Percentiles rank a stretch among this genome's conserved stretches.
These are phyloP conservation scores for Globisporangium nodosum DNA, from an alignment of 352 stramenopile species.

Conservation along the genomic window DNA sequence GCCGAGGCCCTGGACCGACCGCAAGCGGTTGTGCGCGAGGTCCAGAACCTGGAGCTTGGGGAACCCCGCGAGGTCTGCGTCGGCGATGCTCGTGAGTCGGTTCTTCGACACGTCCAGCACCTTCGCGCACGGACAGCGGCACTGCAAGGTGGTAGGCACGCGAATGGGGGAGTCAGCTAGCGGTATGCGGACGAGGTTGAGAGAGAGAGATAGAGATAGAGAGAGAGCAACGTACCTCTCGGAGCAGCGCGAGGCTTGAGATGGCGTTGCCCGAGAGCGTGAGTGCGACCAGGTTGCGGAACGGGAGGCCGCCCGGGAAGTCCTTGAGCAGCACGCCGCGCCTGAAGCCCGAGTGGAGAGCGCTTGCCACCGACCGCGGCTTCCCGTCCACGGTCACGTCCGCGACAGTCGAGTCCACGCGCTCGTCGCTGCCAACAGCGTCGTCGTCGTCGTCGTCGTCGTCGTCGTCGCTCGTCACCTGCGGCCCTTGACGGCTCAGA, in stretches of 20 bases:
- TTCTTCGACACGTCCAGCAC: constrained; percentile 68
- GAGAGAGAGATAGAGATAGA: no score
- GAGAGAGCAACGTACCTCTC: constrained; percentile 28
- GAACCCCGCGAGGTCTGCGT: constrained; percentile 44
- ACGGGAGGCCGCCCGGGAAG: constrained; percentile 43
- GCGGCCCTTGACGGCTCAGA: not conserved
- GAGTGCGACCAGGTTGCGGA: constrained; percentile 55
- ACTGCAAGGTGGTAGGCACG: constrained; percentile 21
- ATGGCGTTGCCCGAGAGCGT: constrained; percentile 60
- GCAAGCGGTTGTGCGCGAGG: constrained; percentile 52
- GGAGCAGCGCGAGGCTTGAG: constrained; percentile 41
- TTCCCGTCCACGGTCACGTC: constrained; percentile 58
- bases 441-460: constrained; percentile 27
- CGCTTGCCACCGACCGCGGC: constrained; percentile 38
- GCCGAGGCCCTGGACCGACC: constrained; percentile 41
- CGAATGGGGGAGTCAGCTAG: no score
- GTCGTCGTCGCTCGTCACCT: constrained; percentile 13
- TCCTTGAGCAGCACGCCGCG: constrained; percentile 35
- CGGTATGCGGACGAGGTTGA: not conserved
- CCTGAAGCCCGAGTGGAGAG: constrained; percentile 47
- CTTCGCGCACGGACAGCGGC: constrained; percentile 43
- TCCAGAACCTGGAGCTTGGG: constrained; percentile 65
- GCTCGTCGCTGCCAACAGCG: constrained; percentile 18
- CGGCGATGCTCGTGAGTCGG: constrained; percentile 41
- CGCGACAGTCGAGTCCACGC: constrained; percentile 30